Evolutionary conservation across 2,329 filamentous ascomycete genomes (phyloP).

Genomic region (Stachybotrys elegans): DNA sequence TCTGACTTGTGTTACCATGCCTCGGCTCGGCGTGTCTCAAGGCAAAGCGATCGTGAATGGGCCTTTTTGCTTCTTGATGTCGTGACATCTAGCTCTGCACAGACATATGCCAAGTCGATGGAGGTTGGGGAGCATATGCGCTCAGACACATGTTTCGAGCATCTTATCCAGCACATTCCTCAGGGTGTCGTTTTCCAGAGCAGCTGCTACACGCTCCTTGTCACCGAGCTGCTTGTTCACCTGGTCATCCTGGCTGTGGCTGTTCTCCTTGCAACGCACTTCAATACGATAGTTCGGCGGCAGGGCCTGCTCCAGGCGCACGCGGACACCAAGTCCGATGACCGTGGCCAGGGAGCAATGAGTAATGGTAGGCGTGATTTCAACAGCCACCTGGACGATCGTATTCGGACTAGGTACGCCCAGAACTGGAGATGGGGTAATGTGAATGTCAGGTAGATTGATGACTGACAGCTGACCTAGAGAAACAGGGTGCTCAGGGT

Average conservation of each 20-base stretch:
- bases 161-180: conserved; percentile 89
- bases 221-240: conserved; percentile 96
- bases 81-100: too few relatives aligned
- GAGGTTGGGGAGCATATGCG: too few relatives aligned
- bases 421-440: conserved; percentile 42
- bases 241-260: conserved; percentile 91
- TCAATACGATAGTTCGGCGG: conserved; percentile 90
- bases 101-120: too few relatives aligned
- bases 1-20: too few relatives aligned
- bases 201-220: conserved; percentile 93
- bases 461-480: conserved; percentile 91
- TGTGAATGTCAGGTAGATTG: conserved; percentile 88
- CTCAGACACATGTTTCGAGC: conserved; percentile 74
- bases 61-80: too few relatives aligned
- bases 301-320: conserved; percentile 83
- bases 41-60: too few relatives aligned
- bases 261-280: conserved; percentile 90
- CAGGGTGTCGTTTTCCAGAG: conserved; percentile 87
- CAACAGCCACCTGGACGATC: conserved; percentile 71
- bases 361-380: conserved; percentile 93
- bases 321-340: conserved; percentile 87
- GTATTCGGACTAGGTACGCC: conserved; percentile 42
- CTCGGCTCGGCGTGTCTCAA: too few relatives aligned
- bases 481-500: conserved; percentile 93
- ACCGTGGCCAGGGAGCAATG: conserved; percentile 96